Evolutionary conservation across 345 rosid genomes (phyloP).

Genomic region (Pugionium cornutum): DNA sequence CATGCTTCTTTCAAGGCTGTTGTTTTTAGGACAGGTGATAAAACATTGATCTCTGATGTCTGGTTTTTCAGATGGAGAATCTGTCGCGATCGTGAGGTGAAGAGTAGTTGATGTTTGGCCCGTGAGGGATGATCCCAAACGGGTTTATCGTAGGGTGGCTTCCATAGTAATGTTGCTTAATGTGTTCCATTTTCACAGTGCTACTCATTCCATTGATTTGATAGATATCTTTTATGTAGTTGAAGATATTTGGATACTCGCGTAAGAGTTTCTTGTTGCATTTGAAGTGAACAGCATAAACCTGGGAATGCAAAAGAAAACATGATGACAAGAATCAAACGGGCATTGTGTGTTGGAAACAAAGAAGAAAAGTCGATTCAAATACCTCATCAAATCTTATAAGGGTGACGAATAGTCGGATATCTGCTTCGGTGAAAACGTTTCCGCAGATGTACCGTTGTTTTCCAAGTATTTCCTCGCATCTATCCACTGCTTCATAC

Average conservation of each 20-base stretch:
- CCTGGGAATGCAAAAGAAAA: conserved; percentile 38
- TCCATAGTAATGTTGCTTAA: conserved; percentile 71
- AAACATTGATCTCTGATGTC: not conserved
- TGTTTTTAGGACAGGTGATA: conserved; percentile 1
- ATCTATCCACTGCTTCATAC: conserved; percentile 71
- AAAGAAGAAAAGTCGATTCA: not conserved
- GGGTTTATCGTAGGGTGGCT: conserved; percentile 76
- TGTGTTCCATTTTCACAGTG: conserved; percentile 71
- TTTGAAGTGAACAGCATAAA: conserved; percentile 80
- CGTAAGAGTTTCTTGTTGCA: conserved; percentile 80
- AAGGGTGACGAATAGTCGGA: conserved; percentile 76
- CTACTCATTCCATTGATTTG: conserved; percentile 62
- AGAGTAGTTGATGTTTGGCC: conserved; percentile 60
- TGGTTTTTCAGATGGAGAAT: conserved; percentile 34
- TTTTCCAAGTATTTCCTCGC: conserved; percentile 70
- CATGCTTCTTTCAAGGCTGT: conserved; percentile 13
- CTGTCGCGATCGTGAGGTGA: conserved; percentile 56
- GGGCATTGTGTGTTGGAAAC: not conserved
- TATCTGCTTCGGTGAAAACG: conserved; percentile 66
- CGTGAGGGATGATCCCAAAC: conserved; percentile 62
- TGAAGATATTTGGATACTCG: conserved; percentile 67
- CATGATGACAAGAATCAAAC: conserved; percentile 17
- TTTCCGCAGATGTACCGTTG: conserved; percentile 75
- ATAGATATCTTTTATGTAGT: conserved; percentile 67
- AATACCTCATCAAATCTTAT: conserved; percentile 94